Base-by-base conservation (phyloP, 805 yeast genomes). In the Starmerella scarabaei region DNA sequence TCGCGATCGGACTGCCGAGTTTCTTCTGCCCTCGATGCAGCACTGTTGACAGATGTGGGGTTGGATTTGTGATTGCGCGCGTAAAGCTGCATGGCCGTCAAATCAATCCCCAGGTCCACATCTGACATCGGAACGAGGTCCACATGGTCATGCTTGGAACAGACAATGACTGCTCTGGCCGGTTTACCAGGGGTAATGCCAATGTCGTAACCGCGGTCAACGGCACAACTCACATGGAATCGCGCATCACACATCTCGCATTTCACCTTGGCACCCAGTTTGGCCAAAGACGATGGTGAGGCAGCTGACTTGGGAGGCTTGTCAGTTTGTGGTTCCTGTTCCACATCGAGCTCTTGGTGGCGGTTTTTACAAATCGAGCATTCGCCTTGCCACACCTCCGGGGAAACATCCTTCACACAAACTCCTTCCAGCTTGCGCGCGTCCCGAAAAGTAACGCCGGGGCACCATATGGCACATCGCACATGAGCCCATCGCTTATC, bases 191-290 rank as follows among this genome's bases (percentile, higher is more conserved):
- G 49, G 4, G 29, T 18, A 26, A 50, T 37, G 1, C 53, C 53
- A 18, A 50, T 21, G 3, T 33, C 16, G 31, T 29, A 50, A 9
- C 42, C 37, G 12, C 31, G 9, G 11, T 37, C 36, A 39, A 69
- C 72, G 12, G 77, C 77, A 63, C 84, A 79, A 0, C 76, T 76
- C 1, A 71, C 62, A 56, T 77, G 82, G 26, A 60, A 42, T 2
- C 33, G 12, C 3, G 34, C 33, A 7, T 27, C 35, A 26, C 53
- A 50, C 5, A 36, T 12, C 14, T 44, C 47, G 35, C 53, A 50
- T 16, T 37, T n/a, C 12, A 42, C 41, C 14, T 33, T 29, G 4
- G 35, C 36, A 3, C 47, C 47, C 6, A 26, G 8, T 5, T 31
- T 20, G 14, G 33, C 33, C 5, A 20, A 7, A 8, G 17, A 5